Conservation (phyloP, 768 basidiomycete genomes). For the Tricholoma furcatifolium region DNA sequence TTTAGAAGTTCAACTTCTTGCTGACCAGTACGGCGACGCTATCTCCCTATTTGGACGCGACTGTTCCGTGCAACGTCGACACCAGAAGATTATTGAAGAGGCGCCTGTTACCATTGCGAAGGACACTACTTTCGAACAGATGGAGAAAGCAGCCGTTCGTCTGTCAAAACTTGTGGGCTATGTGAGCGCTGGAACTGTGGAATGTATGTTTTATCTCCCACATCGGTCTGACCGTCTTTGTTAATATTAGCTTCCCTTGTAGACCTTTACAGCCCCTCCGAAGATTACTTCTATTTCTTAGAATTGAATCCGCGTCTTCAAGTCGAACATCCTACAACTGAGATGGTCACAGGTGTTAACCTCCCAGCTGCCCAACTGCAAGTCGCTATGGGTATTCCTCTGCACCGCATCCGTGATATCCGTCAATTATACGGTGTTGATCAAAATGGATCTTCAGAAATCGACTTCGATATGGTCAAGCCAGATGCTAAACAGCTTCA, state of each 20-base stretch:
- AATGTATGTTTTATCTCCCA: slow-evolving; percentile 58
- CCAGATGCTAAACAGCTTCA: slow-evolving; percentile 87
- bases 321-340: slow-evolving; percentile 99
- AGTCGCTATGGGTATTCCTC: slow-evolving; percentile 96
- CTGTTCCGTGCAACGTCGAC: slow-evolving; percentile 98
- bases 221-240: slow-evolving; percentile 4
- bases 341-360: slow-evolving; percentile 99
- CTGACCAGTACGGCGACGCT: slow-evolving; percentile 99
- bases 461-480: slow-evolving; percentile 94
- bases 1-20: slow-evolving; percentile 95
- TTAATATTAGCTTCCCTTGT: slow-evolving; percentile 2
- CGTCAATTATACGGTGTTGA: slow-evolving; percentile 94
- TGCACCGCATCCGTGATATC: slow-evolving; percentile 95
- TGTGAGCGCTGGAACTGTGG: slow-evolving; percentile 97
- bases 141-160: slow-evolving; percentile 99
- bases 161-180: slow-evolving; percentile 99
- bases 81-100: slow-evolving; percentile 99
- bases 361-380: slow-evolving; percentile 97
- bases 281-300: slow-evolving; percentile 95
- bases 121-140: slow-evolving; percentile 88
- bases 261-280: slow-evolving; percentile 94
- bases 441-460: slow-evolving; percentile 84
- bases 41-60: slow-evolving; percentile 99
- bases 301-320: slow-evolving; percentile 99
- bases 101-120: slow-evolving; percentile 98